Evolutionary conservation across 441 rosid genomes (phyloP).

Genomic region (Isatis lusitanica): DNA sequence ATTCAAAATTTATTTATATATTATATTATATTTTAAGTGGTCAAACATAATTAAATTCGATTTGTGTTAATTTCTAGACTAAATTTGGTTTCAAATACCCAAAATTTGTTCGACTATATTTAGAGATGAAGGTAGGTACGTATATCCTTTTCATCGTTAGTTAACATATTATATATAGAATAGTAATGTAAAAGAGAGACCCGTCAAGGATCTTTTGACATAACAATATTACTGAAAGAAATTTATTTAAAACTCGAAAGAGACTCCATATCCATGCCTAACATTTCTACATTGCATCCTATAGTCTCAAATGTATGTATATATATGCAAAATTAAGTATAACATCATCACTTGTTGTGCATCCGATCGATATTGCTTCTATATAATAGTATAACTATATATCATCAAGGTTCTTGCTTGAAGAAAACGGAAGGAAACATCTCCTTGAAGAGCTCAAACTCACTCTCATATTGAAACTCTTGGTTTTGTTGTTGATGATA

Average conservation of each 20-base stretch:
- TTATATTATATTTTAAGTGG: background rate
- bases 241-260: background rate
- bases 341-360: slow-evolving; percentile 25
- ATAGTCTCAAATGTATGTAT: background rate
- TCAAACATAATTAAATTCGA: background rate
- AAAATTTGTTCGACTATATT: background rate
- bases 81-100: background rate
- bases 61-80: background rate
- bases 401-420: slow-evolving; percentile 63
- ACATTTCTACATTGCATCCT: slow-evolving; percentile 4
- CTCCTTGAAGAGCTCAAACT: slow-evolving; percentile 78
- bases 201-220: background rate
- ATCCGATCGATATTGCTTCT: slow-evolving; percentile 11
- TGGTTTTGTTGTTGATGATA: slow-evolving; percentile 37
- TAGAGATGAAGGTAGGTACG: background rate
- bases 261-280: slow-evolving; percentile 6
- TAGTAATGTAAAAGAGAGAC: background rate
- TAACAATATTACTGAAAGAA: background rate
- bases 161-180: background rate
- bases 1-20: background rate
- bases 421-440: slow-evolving; percentile 69
- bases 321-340: slow-evolving; percentile 9
- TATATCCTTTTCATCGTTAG: background rate
- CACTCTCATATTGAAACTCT: slow-evolving; percentile 44
- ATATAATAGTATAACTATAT: background rate